Evolutionary conservation across 768 basidiomycete species (phyloP).

Genomic region (Ephemerocybe angulata): DNA sequence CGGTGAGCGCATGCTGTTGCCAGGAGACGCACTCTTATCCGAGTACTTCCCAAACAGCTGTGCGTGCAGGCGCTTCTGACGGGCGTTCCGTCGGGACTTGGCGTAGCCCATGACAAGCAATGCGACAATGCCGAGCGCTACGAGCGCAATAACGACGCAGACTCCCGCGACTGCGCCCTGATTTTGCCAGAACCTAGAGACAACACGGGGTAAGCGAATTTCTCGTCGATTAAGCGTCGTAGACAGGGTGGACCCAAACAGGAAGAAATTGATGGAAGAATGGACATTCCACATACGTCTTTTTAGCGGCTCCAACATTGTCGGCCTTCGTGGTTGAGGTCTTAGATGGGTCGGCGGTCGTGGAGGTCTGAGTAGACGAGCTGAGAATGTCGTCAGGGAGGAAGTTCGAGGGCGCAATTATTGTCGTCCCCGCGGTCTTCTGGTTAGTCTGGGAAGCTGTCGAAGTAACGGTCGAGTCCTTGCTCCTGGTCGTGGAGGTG

Average conservation of each 20-base stretch:
- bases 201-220: neutral
- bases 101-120: slow-evolving; percentile 20
- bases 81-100: slow-evolving; percentile 22
- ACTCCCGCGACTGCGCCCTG: slow-evolving; percentile 35
- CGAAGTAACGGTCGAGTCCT: no score
- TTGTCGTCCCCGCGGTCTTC: neutral
- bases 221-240: neutral
- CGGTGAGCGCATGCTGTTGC: slow-evolving; percentile 29
- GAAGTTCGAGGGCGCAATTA: neutral
- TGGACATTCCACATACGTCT: slow-evolving; percentile 1
- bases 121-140: slow-evolving; percentile 22
- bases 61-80: slow-evolving; percentile 20
- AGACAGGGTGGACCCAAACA: neutral
- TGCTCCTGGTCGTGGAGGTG: neutral
- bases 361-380: neutral
- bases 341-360: neutral
- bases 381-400: no score
- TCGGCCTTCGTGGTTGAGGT: neutral
- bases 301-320: slow-evolving; percentile 1
- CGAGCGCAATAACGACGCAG: slow-evolving; percentile 29
- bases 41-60: slow-evolving; percentile 26
- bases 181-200: slow-evolving; percentile 33
- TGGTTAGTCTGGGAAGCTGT: neutral
- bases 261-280: neutral
- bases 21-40: slow-evolving; percentile 15